Conservation (phyloP, 495 filamentous ascomycete genomes). For the Halenospora varia region DNA sequence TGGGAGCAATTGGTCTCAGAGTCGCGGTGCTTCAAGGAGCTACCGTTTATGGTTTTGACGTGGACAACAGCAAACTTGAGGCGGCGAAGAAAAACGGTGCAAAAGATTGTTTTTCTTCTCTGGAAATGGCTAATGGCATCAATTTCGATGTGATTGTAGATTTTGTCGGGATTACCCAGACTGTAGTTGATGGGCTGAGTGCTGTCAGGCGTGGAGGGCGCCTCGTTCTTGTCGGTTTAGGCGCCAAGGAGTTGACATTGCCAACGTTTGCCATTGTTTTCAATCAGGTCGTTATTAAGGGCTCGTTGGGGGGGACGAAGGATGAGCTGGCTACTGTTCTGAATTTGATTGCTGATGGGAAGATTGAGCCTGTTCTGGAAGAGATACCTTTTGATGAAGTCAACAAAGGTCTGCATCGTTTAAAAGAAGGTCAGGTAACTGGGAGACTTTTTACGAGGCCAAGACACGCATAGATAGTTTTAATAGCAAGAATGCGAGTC, state of each 20-base stretch:
- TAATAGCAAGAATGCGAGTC: too few relatives aligned
- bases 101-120: neutral
- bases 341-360: neutral
- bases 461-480: neutral
- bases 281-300: neutral
- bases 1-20: constrained; percentile 1
- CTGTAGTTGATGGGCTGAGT: neutral
- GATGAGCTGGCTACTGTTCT: neutral
- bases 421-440: neutral
- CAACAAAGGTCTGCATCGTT: neutral
- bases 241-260: neutral
- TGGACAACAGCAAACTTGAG: neutral
- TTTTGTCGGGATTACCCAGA: neutral
- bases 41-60: constrained; percentile 3
- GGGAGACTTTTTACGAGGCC: neutral
- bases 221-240: neutral
- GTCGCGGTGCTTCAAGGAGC: constrained; percentile 3
- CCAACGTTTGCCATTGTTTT: neutral
- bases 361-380: neutral
- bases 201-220: neutral
- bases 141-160: constrained; percentile 4
- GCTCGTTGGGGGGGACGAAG: neutral
- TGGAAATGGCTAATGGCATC: neutral
- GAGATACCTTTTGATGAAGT: neutral
- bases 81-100: neutral